phyloP scores from a whole-genome alignment of 2,329 filamentous ascomycete species.

The Alternaria ventricosa region DNA sequence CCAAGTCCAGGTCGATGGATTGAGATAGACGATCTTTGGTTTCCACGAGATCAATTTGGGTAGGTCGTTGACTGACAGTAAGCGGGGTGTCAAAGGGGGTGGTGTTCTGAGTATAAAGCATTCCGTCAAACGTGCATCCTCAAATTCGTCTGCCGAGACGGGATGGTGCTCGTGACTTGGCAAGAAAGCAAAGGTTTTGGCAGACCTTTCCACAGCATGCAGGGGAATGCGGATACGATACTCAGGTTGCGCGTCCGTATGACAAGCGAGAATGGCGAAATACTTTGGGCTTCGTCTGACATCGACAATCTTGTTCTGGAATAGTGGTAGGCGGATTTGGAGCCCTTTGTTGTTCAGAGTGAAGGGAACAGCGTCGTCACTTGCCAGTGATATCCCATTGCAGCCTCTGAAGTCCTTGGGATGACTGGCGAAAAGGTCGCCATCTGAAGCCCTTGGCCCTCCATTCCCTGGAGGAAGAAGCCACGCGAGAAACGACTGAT shows the following conservation, averaged over 20 bases:
- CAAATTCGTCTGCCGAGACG: neutral
- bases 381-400: rapidly evolving
- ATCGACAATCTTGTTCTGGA: neutral
- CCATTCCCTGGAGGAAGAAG: rapidly evolving
- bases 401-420: neutral
- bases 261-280: neutral
- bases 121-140: neutral
- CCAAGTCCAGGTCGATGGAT: neutral
- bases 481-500: neutral
- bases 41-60: neutral
- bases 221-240: neutral
- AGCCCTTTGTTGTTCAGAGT: neutral
- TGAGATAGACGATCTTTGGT: neutral
- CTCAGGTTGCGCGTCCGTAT: neutral
- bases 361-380: neutral
- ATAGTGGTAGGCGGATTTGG: neutral
- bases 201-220: neutral
- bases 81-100: too few relatives aligned
- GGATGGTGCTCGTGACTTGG: too few relatives aligned
- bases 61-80: neutral
- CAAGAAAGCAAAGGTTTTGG: neutral
- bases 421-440: neutral
- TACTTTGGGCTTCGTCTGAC: neutral
- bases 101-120: neutral
- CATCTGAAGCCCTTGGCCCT: neutral